Base-by-base conservation (phyloP, 768 basidiomycete species). In the Xerocomellus chrysenteron region DNA sequence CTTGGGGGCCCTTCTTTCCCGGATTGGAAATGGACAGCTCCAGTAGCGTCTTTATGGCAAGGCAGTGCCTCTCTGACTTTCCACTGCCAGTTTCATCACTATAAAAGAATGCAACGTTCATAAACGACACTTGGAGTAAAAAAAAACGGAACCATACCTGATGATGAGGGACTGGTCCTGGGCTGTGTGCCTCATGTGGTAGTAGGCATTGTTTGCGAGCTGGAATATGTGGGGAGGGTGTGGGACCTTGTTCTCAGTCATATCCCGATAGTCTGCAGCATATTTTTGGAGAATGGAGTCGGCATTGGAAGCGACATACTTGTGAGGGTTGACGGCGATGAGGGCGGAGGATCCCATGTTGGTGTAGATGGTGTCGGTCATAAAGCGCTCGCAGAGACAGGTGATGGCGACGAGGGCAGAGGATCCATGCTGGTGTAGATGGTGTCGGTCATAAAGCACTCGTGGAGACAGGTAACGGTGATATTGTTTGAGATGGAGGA, bases 61-160 rank as follows among this genome's bases (percentile, higher is more conserved):
- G 79, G 14, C 94, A 80, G 40, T 92, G 82, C 64, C 86, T 90
- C 72, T 98, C 96, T 1, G 93, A 92, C 75, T 98, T 98, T 52
- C 96, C 95, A 41, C 92, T 92, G 28, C 89, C 88, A 0, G 94
- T 92, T 73, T 96, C 93, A 28, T 94, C 94, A 56, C 94, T 97
- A 68, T 3, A 59, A 63, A 66, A 1, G n/a, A 63, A 46, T 11
- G 2, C 3, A 37, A 50, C 8, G 12, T 57, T 33, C 8, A 43
- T 45, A 53, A 55, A 30, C 8, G 5, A 21, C 5, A 12, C 2
- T 5, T 16, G 17, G 30, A 26, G 16, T n/a, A n/a, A 24, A 30
- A 35, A 21, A 21, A 53, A 4, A n/a, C 11, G 14, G 33, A 2
- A 10, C 74, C 86, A 61, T 71, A 95, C 95, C 78, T 91, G 61